Evolutionary conservation across 257 asterid genomes (phyloP), one percentile per base, ranked within the genome.

Genomic region (Gentiana macrophylla): DNA sequence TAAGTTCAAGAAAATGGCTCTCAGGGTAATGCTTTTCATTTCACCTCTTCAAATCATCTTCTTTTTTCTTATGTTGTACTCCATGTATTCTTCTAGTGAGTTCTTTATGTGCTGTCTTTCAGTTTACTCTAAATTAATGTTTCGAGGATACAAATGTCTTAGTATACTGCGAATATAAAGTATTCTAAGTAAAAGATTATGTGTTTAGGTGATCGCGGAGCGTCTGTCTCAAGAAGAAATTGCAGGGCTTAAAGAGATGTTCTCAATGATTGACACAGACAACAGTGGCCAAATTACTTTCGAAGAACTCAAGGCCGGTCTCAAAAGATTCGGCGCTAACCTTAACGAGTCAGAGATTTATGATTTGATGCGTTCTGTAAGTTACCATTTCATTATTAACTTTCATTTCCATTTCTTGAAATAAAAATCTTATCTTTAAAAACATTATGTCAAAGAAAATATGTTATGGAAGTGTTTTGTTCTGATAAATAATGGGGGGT

Each of bases 191-290:
- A n/a, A 44, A 35, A 52, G 38, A 5, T 24, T 63, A 57, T 50
- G 6, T 64, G 44, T 44, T 49, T 53, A 90, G 98, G 86, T 90
- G 33, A 90, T 90, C 49, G 98, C 96, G 13, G 94, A 82, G 59
- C 72, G 77, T 56, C 85, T 90, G 32, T 84, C 96, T 0, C 94
- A 86, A 74, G 98, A 90, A 65, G 96, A 90, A 77, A 90, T 84
- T 51, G 96, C 94, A 1, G 95, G 98, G 38, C 65, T 90, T 2
- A 90, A 74, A 66, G 94, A 84, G 71, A 84, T 82, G 83, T 86
- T 89, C 59, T 84, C 79, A 68, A 77, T 75, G 84, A 78, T 86
- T 11, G 96, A 90, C 48, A 72, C 84, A 54, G 96, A 90, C 66
- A 78, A 74, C 57, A 90, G 98, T 50, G 96, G 98, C 8, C 86